Evolutionary conservation across 306 rosid species (phyloP), one percentile per base, ranked within the genome.

Genomic region (Quillaja saponaria): DNA sequence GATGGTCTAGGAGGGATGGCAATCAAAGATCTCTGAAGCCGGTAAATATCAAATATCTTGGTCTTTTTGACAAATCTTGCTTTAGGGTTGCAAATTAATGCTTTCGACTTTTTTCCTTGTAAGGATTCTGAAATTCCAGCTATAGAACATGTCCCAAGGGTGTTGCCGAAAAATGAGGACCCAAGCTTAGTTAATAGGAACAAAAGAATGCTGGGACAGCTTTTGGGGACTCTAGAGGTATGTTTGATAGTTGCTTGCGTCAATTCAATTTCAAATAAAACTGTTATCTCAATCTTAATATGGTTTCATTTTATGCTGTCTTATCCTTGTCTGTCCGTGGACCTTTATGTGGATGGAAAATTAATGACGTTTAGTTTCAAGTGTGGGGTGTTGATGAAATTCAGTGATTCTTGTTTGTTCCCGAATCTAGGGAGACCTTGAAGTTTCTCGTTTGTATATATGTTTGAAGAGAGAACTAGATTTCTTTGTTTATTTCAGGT

Each of bases 181-280:
- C 98, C 98, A 48, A 83, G 85, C 67, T 70, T 91, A 86, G 92
- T 91, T 73, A 88, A 78, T 76, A 81, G 98, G 84, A 91, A 91
- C 51, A 91, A 55, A 64, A 86, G 98, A 81, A 88, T 91, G 98
- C 74, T 91, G 70, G 98, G 98, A 39, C 96, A 88, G 80, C 95
- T 91, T 76, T 66, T 88, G 80, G 98, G 98, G 33, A 91, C 96
- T 56, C 64, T 91, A 55, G 98, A 91, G 98, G 98, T 88, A 79
- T 45, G 65, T 55, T 49, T 16, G 39, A 42, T 34, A 7, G n/a
- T 65, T 59, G 34, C 50, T 69, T 64, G 40, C 40, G 7, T 37
- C 10, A 10, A 5, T 37, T 37, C n/a, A 55, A 6, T 19, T 9
- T 15, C 28, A 35, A 35, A 11, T 38, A n/a, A n/a, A n/a, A n/a